phyloP scores from a whole-genome alignment of 371 early-diverging fungal species.

The Saksenaea oblongispora region DNA sequence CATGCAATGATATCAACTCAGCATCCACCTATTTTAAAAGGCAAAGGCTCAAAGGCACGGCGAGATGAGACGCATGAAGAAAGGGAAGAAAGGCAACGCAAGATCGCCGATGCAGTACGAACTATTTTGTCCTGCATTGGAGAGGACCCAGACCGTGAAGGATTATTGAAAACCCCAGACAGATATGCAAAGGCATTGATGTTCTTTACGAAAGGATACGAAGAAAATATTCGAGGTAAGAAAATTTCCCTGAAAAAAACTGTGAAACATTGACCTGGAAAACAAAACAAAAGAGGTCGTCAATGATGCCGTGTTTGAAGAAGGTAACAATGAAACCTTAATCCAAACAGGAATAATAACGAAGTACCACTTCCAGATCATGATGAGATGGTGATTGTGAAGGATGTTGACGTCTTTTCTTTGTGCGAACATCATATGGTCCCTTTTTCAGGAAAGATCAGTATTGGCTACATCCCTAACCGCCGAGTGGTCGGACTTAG shows the following conservation, averaged over 20 bases:
- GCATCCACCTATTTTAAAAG: conserved; percentile 24
- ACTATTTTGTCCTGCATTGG: conserved; percentile 92
- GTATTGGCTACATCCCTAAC: conserved; percentile 97
- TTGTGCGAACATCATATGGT: conserved; percentile 99
- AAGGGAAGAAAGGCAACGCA: conserved; percentile 66
- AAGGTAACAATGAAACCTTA: conserved; percentile 58
- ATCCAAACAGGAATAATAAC: background rate
- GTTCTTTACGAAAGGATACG: conserved; percentile 97
- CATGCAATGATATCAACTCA: background rate
- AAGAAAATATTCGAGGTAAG: conserved; percentile 78
- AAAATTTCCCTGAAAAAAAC: background rate
- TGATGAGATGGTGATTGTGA: conserved; percentile 98
- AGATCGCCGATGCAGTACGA: conserved; percentile 84
- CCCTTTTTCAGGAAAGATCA: conserved; percentile 95
- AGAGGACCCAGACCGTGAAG: conserved; percentile 95
- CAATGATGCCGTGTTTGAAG: conserved; percentile 95
- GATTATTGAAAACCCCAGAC: conserved; percentile 93
- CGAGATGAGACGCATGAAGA: conserved; percentile 76
- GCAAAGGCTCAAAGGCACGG: conserved; percentile 73
- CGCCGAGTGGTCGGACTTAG: conserved; percentile 93
- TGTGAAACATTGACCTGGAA: background rate
- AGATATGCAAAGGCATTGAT: conserved; percentile 97
- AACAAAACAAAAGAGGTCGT: conserved; percentile 63
- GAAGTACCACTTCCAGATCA: conserved; percentile 67
- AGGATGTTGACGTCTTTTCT: conserved; percentile 92